Evolutionary conservation across 106 monocot species (phyloP), one percentile per base, ranked within the genome.

Genomic region (Dendrobium catenatum): DNA sequence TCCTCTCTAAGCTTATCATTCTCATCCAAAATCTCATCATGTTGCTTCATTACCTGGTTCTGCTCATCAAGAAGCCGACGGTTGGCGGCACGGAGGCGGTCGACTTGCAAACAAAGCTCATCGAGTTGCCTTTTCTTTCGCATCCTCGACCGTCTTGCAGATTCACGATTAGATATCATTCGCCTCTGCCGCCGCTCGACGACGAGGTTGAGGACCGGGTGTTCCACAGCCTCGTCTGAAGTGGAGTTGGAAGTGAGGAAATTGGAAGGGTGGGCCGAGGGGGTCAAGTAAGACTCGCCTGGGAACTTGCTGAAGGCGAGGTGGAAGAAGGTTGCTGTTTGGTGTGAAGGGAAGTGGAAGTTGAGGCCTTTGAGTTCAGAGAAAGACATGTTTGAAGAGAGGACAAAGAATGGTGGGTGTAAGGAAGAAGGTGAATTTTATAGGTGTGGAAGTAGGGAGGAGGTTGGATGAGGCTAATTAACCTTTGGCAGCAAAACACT

Each of bases 141-240:
- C 88, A 96, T 90, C 66, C 96, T 89, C 42, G 96, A 96, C 78
- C 94, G 78, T 18, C 92, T 85, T 6, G 96, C 96, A 7, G 94
- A 96, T 82, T 96, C 96, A 15, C 96, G 58, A 76, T 96, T 96
- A 1, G 96, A 96, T 73, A 96, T 83, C 96, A 94, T 92, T 77
- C 96, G 76, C 41, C 96, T 80, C 77, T 79, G 85, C 77, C 87
- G 73, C 68, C 96, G 43, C 89, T 94, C 96, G 18, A 92, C 90
- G 5, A 82, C 85, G 24, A 78, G 58, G 44, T 68, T 74, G 70
- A 10, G 76, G 17, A 82, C 87, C 41, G 80, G 86, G 29, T 88
- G 86, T 15, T 90, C 84, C 13, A 74, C 87, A 55, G 79, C 84
- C 75, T 87, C 90, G 42, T 87, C 88, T 3, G 81, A 88, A n/a